A percentile compares a stretch with the other conserved stretches of the same genome.
These are phyloP conservation scores for Ceratobasidium sp. DNA, from an alignment of 1,284 basidiomycete genomes.

Conservation along the genomic window DNA sequence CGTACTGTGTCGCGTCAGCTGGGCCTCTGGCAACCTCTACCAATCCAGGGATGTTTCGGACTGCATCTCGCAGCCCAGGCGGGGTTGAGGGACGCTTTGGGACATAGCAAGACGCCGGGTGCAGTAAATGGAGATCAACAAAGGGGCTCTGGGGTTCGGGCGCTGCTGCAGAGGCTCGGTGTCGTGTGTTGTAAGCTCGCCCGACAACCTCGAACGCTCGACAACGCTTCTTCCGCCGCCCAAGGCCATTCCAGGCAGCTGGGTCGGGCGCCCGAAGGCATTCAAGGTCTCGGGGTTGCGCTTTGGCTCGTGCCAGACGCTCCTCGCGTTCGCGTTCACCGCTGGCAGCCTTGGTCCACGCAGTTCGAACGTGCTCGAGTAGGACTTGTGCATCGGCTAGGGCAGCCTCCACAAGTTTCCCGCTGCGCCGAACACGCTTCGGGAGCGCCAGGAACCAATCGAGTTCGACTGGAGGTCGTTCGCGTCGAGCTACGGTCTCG, in stretches of 20 bases:
- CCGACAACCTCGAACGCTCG: neutral
- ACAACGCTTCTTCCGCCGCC: neutral
- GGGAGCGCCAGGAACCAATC: conserved; percentile 4
- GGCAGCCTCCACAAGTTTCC: neutral
- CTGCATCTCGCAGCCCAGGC: neutral
- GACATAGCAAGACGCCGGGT: neutral
- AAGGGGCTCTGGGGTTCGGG: no score
- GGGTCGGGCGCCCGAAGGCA: conserved; percentile 5
- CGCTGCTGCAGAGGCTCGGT: neutral
- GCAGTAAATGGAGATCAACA: neutral
- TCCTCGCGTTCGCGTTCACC: neutral
- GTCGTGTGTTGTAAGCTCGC: neutral
- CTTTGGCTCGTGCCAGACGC: neutral
- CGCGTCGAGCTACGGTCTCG: neutral
- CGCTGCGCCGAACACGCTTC: conserved; percentile 8
- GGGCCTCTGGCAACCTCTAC: neutral
- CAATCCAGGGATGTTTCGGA: neutral
- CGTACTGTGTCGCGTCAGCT: neutral
- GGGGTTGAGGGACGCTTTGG: neutral
- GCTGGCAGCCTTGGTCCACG: neutral
- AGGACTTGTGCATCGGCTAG: neutral
- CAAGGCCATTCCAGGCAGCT: neutral
- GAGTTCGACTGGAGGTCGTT: neutral
- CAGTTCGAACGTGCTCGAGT: neutral
- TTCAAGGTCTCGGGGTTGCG: neutral